Base-by-base conservation (phyloP, 2,329 filamentous ascomycete species). In the Xylariales sp. region DNA sequence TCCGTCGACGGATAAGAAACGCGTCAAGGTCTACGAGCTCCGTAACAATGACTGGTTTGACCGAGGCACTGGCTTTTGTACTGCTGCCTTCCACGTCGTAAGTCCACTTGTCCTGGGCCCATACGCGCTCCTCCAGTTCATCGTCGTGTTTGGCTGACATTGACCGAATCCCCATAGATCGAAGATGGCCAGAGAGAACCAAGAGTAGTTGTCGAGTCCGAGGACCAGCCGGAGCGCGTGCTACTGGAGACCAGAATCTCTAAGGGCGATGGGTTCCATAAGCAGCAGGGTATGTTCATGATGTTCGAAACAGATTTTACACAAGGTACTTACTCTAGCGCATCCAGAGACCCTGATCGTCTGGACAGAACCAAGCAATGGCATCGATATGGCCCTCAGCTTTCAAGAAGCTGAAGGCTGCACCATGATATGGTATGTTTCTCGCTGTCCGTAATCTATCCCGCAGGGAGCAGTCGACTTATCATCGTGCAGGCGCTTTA, bases 41-140 rank as follows among this genome's bases (percentile, higher is more conserved):
- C 88, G 88, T 65, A 89, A 95, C 69, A 95, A 95, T 76, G 93
- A 97, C 80, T 98, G 93, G 93, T 96, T 91, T 63, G 93, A 98
- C 69, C 79, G 91, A 58, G 93, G 93, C 50, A 98, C 93, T 35
- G 93, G 93, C 48, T 96, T 96, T 65, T 97, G 93, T 64, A 87
- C 81, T 46, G 89, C 90, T 35, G 76, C 82, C 50, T 78, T 86
- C 50, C 68, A 83, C 49, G 76, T 82, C 63, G 86, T 93, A 78
- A 63, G 85, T 63, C 22, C 38, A 40, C 39, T n/a, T 44, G 31
- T 40, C 15, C 25, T 38, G 44, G 47, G 22, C 39, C 42, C 38
- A 31, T 28, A 34, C 43, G 31, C 33, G 33, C n/a, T 45, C 28
- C 10, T 16, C 34, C 42, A 15, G 42, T n/a, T n/a, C n/a, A n/a